These are phyloP conservation scores for Amanita exitialis DNA, from an alignment of 768 basidiomycete species.

Conservation along the genomic window DNA sequence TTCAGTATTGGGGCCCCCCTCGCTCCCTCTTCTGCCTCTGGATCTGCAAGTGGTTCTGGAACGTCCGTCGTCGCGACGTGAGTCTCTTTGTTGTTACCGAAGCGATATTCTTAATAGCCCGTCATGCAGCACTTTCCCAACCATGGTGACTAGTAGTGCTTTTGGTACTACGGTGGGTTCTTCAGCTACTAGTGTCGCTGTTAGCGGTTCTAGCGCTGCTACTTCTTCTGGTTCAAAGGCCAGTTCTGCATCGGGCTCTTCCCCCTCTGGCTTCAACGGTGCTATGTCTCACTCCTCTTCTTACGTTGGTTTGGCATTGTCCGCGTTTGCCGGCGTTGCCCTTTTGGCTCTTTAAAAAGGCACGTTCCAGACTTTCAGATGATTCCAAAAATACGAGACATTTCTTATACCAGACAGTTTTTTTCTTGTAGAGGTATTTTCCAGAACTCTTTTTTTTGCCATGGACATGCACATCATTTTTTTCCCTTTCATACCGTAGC, in stretches of 20 bases:
- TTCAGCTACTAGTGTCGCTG: slow-evolving; percentile 7
- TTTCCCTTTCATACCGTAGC: neutral
- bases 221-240: slow-evolving; percentile 9
- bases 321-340: slow-evolving; percentile 4
- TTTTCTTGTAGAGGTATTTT: neutral
- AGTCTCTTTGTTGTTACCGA: neutral
- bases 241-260: neutral
- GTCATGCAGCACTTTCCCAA: neutral
- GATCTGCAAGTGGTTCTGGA: neutral
- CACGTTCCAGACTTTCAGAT: neutral
- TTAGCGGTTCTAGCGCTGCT: slow-evolving; percentile 8
- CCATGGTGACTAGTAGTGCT: neutral
- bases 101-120: neutral
- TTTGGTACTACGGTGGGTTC: slow-evolving; percentile 10
- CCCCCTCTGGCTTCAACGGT: slow-evolving; percentile 8
- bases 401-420: neutral
- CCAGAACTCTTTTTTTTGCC: neutral
- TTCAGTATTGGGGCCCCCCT: slow-evolving; percentile 31
- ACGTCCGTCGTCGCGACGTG: neutral
- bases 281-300: slow-evolving; percentile 7
- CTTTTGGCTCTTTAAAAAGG: slow-evolving; percentile 5
- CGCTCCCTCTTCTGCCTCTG: slow-evolving; percentile 5
- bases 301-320: slow-evolving; percentile 1
- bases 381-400: neutral
- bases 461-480: neutral